These are phyloP conservation scores for Erysimum cheiri DNA, from an alignment of 441 rosid genomes.

Conservation along the genomic window DNA sequence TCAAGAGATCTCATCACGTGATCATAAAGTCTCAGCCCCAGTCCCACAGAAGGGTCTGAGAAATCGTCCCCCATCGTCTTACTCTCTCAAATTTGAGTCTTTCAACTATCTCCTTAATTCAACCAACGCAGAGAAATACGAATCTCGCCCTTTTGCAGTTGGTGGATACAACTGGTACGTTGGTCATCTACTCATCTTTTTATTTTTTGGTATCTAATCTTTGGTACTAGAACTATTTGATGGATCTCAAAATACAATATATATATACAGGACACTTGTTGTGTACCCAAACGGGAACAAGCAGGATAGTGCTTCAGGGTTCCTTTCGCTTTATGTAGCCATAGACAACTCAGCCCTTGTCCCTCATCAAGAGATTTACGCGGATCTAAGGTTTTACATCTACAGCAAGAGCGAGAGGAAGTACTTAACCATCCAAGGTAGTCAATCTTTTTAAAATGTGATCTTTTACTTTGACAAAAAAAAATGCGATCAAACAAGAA, in stretches of 20 bases:
- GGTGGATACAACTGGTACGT: constrained; percentile 35
- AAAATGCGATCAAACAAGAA: neutral
- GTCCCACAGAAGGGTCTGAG: constrained; percentile 6
- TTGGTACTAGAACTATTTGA: neutral
- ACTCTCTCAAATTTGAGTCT: constrained; percentile 37
- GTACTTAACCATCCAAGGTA: constrained; percentile 42
- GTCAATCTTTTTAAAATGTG: neutral
- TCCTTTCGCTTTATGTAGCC: constrained; percentile 38
- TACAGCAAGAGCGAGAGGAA: constrained; percentile 33
- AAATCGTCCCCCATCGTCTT: constrained; percentile 31
- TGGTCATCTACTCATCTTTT: neutral
- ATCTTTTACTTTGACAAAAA: neutral
- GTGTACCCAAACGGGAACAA: constrained; percentile 38
- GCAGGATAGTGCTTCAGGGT: constrained; percentile 23
- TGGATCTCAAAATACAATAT: neutral
- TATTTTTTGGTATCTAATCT: neutral
- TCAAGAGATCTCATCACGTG: constrained; percentile 27
- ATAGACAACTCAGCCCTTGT: constrained; percentile 24
- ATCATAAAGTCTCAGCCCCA: constrained; percentile 20
- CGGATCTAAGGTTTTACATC: constrained; percentile 38
- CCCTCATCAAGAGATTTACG: constrained; percentile 9
- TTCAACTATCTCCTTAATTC: constrained; percentile 26
- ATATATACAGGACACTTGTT: constrained; percentile 29
- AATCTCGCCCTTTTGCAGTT: constrained; percentile 22
- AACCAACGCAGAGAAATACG: neutral